Evolutionary conservation across 306 rosid species (phyloP), one percentile per base, ranked within the genome.

Genomic region (Phaseolus lunatus): DNA sequence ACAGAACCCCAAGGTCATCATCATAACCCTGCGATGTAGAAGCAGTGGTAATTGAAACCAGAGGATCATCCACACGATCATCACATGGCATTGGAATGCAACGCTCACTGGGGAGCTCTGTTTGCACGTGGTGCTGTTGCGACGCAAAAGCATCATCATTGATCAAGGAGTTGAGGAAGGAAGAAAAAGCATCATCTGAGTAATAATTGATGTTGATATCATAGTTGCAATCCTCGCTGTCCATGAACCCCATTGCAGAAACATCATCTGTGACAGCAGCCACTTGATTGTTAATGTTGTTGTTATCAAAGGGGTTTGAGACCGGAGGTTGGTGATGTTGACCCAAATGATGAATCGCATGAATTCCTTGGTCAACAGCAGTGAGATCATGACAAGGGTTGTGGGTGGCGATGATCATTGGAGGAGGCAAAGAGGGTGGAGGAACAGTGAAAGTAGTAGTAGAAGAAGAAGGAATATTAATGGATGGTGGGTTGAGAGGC

Each of bases 161-260:
- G 84, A 91, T 93, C 78, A 88, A 35, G 1, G 98, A 93, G 57
- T 90, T 88, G 63, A 93, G 83, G 72, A 93, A 89, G 39, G 98
- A 90, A 50, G 94, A 88, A 77, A 93, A 89, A 1, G 84, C 84
- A 12, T 90, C 96, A 9, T 93, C 97, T 3, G 81, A 9, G 52
- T 88, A 80, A 37, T 87, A 84, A 44, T 43, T 67, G 31, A 66
- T 41, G 67, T 78, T 83, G 1, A 84, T 37, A 0, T 85, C 86
- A 0, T 70, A 80, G 9, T 77, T 85, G 1, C 75, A 81, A 2
- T 75, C 88, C 31, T 80, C 75, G 7, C 75, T 57, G 59, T 54
- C 62, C 7, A 72, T 56, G 70, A 64, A 61, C 45, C 70, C 84
- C 61, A 70, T 68, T 8, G 76, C 78, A 41, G 83, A 66, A 58